phyloP scores from a whole-genome alignment of 441 rosid genomes.

The Gossypium laxum region DNA sequence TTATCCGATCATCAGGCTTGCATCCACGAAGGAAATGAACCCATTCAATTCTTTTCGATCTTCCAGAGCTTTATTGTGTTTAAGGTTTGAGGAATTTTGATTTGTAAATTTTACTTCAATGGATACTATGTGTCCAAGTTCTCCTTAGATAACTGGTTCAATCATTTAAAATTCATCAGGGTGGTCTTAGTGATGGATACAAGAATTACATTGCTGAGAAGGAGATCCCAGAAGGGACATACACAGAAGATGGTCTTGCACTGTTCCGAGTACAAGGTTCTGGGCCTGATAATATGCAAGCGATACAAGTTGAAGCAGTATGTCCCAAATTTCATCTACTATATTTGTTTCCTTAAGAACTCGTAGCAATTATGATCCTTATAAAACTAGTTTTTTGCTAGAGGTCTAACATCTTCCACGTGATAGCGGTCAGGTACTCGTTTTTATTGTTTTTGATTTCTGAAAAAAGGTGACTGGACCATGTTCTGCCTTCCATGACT shows the following conservation, averaged over 20 bases:
- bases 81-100: constrained; percentile 47
- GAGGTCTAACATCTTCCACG: neutral
- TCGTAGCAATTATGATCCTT: neutral
- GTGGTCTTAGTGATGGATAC: constrained; percentile 76
- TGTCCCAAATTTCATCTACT: constrained; percentile 20
- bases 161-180: constrained; percentile 38
- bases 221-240: constrained; percentile 66
- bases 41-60: constrained; percentile 83
- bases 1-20: constrained; percentile 47
- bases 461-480: neutral
- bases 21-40: constrained; percentile 77
- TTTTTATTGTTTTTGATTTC: neutral
- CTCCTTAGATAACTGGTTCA: constrained; percentile 10
- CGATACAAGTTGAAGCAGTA: constrained; percentile 93
- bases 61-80: constrained; percentile 83
- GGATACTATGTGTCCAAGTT: neutral
- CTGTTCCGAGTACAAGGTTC: constrained; percentile 83
- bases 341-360: neutral
- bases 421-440: neutral
- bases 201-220: constrained; percentile 62
- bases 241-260: constrained; percentile 61
- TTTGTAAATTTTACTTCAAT: neutral
- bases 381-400: constrained; percentile 2
- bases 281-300: constrained; percentile 99
- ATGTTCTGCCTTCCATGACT: neutral